Percentiles rank a stretch among this genome's conserved stretches.
Evolutionary conservation across 129 eudicot species (phyloP).

Genomic region (Flaveria brownii): DNA sequence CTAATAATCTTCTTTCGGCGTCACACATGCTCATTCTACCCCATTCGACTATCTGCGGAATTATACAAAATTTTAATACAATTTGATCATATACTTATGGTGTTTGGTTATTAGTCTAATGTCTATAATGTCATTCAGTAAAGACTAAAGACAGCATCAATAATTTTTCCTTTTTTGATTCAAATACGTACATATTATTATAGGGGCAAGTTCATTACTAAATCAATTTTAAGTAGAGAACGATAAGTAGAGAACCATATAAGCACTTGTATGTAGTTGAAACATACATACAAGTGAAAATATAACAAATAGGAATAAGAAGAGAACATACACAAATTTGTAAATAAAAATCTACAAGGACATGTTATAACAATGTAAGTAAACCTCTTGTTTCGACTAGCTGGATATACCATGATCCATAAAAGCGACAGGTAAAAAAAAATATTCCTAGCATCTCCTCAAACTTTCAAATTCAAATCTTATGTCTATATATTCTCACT

Average conservation of each 20-base stretch:
- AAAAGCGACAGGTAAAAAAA: not conserved
- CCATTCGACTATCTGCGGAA: slow-evolving; percentile 74
- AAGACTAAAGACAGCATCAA: too few relatives aligned
- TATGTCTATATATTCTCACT: not conserved
- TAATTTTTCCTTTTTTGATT: too few relatives aligned
- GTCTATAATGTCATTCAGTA: too few relatives aligned
- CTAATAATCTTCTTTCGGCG: slow-evolving; percentile 90
- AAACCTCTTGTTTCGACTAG: not conserved
- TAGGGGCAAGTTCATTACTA: too few relatives aligned
- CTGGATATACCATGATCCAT: not conserved
- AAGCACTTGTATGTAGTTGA: too few relatives aligned
- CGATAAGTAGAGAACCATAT: too few relatives aligned
- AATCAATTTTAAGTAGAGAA: too few relatives aligned
- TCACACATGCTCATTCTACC: slow-evolving; percentile 96
- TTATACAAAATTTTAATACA: not conserved
- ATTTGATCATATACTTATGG: not conserved
- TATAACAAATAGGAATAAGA: not conserved
- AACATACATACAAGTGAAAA: not conserved
- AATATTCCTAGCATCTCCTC: not conserved
- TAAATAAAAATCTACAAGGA: not conserved
- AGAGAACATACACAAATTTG: not conserved
- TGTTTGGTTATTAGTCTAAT: not conserved
- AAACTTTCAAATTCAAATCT: not conserved
- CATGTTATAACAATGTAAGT: not conserved
- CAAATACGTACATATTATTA: too few relatives aligned